These are phyloP conservation scores for Otatea glauca DNA, from an alignment of 176 grass and related monocot genomes.

Conservation along the genomic window DNA sequence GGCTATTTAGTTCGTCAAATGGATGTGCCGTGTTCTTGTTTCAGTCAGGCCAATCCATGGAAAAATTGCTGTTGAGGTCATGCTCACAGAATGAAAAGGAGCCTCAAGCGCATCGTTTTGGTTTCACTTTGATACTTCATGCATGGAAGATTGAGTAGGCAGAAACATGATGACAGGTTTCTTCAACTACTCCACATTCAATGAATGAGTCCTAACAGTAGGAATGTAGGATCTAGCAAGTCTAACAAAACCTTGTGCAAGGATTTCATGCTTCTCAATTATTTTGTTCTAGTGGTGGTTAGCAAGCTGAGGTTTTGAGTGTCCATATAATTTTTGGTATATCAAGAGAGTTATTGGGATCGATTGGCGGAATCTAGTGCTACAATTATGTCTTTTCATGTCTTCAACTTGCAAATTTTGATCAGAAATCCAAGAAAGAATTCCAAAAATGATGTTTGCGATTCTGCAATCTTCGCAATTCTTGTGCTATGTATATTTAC, in stretches of 20 bases:
- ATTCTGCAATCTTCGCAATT: not conserved
- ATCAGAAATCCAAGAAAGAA: conserved; percentile 23
- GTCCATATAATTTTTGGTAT: conserved; percentile 33
- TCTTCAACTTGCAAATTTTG: not conserved
- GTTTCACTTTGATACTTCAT: conserved; percentile 62
- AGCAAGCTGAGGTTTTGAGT: not conserved
- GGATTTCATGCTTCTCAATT: conserved; percentile 30
- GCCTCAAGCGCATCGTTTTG: conserved; percentile 36
- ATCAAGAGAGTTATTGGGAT: not conserved
- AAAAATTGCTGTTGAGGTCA: conserved; percentile 41
- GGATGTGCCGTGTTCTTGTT: conserved; percentile 61
- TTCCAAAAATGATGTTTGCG: not conserved
- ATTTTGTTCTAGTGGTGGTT: not conserved
- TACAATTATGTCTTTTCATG: conserved; percentile 21
- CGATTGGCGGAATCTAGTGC: not conserved
- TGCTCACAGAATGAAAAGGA: conserved; percentile 45
- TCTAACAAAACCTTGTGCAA: conserved; percentile 39
- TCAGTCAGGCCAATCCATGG: conserved; percentile 53
- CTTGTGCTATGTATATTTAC: conserved; percentile 31
- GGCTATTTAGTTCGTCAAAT: conserved; percentile 51
- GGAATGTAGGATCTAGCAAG: conserved; percentile 30
- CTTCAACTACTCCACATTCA: not conserved
- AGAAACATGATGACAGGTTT: conserved; percentile 40
- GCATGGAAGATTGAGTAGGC: conserved; percentile 62
- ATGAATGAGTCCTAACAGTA: conserved; percentile 28